Conservation (phyloP, 257 asterid species). For the Solanum peruvianum region DNA sequence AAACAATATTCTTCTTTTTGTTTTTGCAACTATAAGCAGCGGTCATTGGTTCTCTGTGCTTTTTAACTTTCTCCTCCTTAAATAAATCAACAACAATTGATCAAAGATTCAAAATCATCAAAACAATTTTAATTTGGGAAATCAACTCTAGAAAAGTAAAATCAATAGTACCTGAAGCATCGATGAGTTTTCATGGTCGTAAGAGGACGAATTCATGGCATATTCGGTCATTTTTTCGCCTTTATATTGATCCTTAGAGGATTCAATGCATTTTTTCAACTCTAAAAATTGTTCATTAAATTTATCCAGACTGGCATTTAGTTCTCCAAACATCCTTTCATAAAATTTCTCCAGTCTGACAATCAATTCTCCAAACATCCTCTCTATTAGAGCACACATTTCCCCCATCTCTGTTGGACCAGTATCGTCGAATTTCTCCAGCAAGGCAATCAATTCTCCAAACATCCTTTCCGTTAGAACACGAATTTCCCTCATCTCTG, state of each 20-base stretch:
- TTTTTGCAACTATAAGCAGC: neutral
- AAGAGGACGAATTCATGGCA: neutral
- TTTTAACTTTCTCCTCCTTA: neutral
- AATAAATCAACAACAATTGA: neutral
- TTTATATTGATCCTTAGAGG: neutral
- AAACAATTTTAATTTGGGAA: neutral
- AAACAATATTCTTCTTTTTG: neutral
- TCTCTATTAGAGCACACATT: too few species aligned
- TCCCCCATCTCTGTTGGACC: too few species aligned
- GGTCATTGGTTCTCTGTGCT: neutral
- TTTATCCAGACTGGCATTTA: neutral
- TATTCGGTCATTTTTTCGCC: neutral
- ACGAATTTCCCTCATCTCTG: neutral
- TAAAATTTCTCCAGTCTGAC: too few species aligned
- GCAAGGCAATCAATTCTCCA: neutral
- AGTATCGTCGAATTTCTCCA: neutral
- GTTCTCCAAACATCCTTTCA: too few species aligned
- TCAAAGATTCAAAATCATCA: neutral
- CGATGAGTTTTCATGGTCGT: neutral
- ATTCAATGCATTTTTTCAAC: neutral
- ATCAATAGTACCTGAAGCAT: neutral
- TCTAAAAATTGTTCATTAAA: neutral
- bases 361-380: too few species aligned
- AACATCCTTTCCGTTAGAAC: neutral
- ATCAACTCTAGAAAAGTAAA: neutral